Percentiles rank a stretch among this genome's conserved stretches.
phyloP scores from a whole-genome alignment of 2,329 filamentous ascomycete genomes.

The Venturia pyrina region DNA sequence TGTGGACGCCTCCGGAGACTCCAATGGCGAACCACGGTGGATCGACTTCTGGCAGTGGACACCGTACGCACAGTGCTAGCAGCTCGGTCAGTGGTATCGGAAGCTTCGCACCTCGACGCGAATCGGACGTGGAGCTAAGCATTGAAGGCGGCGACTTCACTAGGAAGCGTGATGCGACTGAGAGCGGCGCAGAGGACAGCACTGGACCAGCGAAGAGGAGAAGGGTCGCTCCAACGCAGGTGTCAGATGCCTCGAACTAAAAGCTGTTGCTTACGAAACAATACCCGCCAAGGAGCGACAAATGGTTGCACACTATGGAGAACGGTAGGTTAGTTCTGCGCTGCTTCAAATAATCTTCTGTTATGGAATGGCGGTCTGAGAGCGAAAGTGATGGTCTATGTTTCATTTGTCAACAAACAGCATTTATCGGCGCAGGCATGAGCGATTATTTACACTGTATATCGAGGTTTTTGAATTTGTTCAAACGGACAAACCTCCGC shows the following conservation, averaged over 20 bases:
- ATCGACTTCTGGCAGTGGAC: slow-evolving; percentile 24
- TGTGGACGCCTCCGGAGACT: slow-evolving; percentile 86
- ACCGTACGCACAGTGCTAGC: slow-evolving; percentile 40
- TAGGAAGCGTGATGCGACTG: slow-evolving; percentile 16
- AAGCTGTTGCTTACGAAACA: not conserved
- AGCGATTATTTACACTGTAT: slow-evolving; percentile 2
- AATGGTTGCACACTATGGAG: not conserved
- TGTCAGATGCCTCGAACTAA: slow-evolving; percentile 14
- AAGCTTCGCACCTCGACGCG: slow-evolving; percentile 15
- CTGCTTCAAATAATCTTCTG: not conserved
- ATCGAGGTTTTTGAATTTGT: not conserved
- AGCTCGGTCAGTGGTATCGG: slow-evolving; percentile 45
- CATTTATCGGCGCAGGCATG: slow-evolving; percentile 3
- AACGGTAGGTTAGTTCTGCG: not conserved
- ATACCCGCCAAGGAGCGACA: not conserved
- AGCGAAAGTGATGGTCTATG: not conserved
- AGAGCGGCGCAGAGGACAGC: slow-evolving; percentile 23
- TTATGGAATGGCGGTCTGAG: not conserved
- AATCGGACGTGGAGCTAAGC: slow-evolving; percentile 21
- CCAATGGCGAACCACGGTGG: slow-evolving; percentile 33
- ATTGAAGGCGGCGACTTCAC: slow-evolving; percentile 19
- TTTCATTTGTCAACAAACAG: slow-evolving; percentile 2
- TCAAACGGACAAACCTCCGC: not conserved
- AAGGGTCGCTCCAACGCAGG: slow-evolving; percentile 35
- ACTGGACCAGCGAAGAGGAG: slow-evolving; percentile 33